Conservation (phyloP, 768 basidiomycete genomes). For the Mycena galericulata region DNA sequence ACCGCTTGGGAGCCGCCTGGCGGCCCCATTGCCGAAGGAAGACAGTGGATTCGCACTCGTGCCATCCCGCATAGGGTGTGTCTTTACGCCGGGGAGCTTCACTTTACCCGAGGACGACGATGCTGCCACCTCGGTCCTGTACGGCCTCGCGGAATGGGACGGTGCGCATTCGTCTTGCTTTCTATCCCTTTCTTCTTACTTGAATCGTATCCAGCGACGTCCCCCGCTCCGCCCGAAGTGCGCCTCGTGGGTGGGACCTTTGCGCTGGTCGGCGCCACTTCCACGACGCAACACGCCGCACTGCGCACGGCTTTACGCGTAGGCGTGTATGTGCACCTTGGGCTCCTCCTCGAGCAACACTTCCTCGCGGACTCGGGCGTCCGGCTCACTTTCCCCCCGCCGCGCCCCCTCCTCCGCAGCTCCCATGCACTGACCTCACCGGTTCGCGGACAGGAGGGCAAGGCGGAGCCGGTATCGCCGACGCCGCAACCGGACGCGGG, state of each 20-base stretch:
- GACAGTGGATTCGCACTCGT: slow-evolving; percentile 56
- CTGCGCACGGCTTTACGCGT: slow-evolving; percentile 65
- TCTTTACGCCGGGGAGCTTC: slow-evolving; percentile 57
- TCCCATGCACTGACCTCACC: not conserved
- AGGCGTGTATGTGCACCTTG: slow-evolving; percentile 65
- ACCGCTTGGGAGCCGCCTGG: slow-evolving; percentile 47
- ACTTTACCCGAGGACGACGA: slow-evolving; percentile 48
- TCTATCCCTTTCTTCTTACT: not conserved
- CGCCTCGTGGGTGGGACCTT: slow-evolving; percentile 75
- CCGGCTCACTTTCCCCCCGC: slow-evolving; percentile 56
- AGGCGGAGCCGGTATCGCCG: slow-evolving; percentile 39
- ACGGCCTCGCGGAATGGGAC: slow-evolving; percentile 64
- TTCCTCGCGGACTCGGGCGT: slow-evolving; percentile 64
- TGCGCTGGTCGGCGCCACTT: slow-evolving; percentile 59
- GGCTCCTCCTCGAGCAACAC: slow-evolving; percentile 71
- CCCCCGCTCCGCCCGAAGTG: slow-evolving; percentile 37
- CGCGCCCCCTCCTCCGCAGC: slow-evolving; percentile 35
- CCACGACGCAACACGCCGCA: slow-evolving; percentile 54
- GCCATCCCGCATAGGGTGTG: slow-evolving; percentile 55
- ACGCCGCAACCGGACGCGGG: slow-evolving; percentile 16
- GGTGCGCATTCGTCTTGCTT: slow-evolving; percentile 48
- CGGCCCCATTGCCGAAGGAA: slow-evolving; percentile 43
- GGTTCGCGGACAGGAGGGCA: not conserved
- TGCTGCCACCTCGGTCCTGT: slow-evolving; percentile 52
- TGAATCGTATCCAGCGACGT: not conserved